Percentiles rank a stretch among this genome's conserved stretches.
phyloP scores from a whole-genome alignment of 2,329 filamentous ascomycete species.

The Arthrobotrys conoides region DNA sequence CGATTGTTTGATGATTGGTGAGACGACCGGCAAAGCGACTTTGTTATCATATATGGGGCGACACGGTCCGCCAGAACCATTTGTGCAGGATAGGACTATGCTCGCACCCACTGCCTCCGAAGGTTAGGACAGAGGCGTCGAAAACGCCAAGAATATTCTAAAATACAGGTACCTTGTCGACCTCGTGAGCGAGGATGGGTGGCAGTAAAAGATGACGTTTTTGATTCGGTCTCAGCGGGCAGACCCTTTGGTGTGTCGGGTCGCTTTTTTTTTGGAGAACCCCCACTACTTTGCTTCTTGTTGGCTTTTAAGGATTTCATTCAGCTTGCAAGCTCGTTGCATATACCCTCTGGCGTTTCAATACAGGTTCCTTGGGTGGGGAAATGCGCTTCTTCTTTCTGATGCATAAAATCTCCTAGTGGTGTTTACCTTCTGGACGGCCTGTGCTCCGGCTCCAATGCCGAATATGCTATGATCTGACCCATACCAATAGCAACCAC shows the following conservation, averaged over 20 bases:
- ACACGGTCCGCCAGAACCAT: constrained; percentile 58
- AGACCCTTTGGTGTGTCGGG: background rate
- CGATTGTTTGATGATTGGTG: constrained; percentile 63
- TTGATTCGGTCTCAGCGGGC: background rate
- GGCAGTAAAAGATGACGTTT: constrained; percentile 47
- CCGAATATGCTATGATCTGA: constrained; percentile 17
- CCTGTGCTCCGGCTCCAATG: background rate
- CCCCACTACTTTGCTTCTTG: constrained; percentile 20
- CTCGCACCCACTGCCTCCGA: constrained; percentile 61
- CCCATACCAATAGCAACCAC: constrained; percentile 13
- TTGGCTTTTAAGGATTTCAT: constrained; percentile 3
- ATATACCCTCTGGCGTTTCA: constrained; percentile 13
- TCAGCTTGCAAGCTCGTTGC: background rate
- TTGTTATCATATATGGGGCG: constrained; percentile 61
- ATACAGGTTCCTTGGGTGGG: constrained; percentile 15
- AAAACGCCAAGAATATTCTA: constrained; percentile 43
- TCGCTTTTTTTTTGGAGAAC: background rate
- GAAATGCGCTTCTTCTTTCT: background rate
- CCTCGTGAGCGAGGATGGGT: constrained; percentile 40
- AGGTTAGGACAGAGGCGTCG: constrained; percentile 38
- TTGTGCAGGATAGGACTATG: constrained; percentile 58
- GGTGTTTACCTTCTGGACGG: background rate
- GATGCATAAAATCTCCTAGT: constrained; percentile 21
- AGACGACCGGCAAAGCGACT: constrained; percentile 63
- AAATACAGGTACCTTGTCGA: constrained; percentile 43